phyloP scores from a whole-genome alignment of 192 early-diverging fungal species.

The Thoreauomyces humboldtii region DNA sequence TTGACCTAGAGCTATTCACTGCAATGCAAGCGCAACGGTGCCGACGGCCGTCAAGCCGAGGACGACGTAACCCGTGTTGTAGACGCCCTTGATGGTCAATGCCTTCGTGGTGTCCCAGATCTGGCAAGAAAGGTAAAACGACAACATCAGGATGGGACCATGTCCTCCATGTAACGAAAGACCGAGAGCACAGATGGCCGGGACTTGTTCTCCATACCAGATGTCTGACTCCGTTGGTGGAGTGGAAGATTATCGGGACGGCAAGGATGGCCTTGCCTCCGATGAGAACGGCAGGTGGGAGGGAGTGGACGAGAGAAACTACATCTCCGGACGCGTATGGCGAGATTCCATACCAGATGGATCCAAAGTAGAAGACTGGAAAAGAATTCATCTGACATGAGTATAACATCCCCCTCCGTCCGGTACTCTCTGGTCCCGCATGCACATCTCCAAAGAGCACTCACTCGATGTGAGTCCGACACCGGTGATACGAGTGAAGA shows the following conservation, averaged over 20 bases:
- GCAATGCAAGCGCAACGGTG: constrained; percentile 15
- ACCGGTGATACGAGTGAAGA: constrained; percentile 73
- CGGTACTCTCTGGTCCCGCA: background rate
- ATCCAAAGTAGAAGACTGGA: constrained; percentile 32
- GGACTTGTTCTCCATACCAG: constrained; percentile 56
- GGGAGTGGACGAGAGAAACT: constrained; percentile 61
- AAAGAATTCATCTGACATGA: too few relatives aligned
- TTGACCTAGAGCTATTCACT: too few relatives aligned
- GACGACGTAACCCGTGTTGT: constrained; percentile 76
- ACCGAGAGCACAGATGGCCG: too few relatives aligned
- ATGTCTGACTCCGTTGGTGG: constrained; percentile 84
- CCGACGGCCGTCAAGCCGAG: constrained; percentile 59
- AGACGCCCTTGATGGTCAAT: constrained; percentile 77
- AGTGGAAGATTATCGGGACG: constrained; percentile 76
- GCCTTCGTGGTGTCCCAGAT: constrained; percentile 76
- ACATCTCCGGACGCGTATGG: constrained; percentile 68
- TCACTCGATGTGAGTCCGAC: constrained; percentile 65
- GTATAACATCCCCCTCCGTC: too few relatives aligned
- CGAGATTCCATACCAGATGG: constrained; percentile 65
- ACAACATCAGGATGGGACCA: background rate
- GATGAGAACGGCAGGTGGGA: constrained; percentile 68
- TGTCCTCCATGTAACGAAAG: background rate
- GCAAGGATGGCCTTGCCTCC: constrained; percentile 70
- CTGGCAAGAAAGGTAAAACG: constrained; percentile 43
- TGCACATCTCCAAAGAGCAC: constrained; percentile 8